Percentiles rank a stretch among this genome's conserved stretches.
Conservation (phyloP, 1,139 yeast genomes). For the Neolecta irregularis region DNA sequence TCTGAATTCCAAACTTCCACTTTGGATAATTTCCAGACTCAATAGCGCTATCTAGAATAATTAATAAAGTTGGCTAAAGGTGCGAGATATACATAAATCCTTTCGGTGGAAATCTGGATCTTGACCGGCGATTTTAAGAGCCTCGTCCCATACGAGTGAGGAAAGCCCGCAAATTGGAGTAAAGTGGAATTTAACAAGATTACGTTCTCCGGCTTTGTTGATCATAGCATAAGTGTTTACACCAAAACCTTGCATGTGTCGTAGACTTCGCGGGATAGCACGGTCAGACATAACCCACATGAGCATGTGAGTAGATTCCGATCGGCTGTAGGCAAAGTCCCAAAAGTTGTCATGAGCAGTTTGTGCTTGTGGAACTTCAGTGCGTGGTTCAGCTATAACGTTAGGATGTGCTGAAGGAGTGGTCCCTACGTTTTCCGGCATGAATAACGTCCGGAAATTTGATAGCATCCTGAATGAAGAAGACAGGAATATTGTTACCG, state of each 20-base stretch:
- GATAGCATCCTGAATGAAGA: slow-evolving; percentile 41
- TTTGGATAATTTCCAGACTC: slow-evolving; percentile 45
- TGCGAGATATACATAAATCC: too few species aligned
- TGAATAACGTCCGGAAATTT: slow-evolving; percentile 42
- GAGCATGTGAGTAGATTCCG: slow-evolving; percentile 52
- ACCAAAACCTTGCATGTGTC: slow-evolving; percentile 57
- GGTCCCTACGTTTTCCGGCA: neutral
- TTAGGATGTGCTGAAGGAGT: slow-evolving; percentile 19
- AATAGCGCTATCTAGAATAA: slow-evolving; percentile 43
- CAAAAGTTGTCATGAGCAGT: slow-evolving; percentile 45
- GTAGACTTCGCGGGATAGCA: slow-evolving; percentile 51
- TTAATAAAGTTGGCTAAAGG: too few species aligned
- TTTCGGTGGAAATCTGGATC: slow-evolving; percentile 52
- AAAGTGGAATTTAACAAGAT: slow-evolving; percentile 50
- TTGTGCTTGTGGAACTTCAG: slow-evolving; percentile 32
- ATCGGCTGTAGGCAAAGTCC: slow-evolving; percentile 49
- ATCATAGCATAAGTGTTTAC: slow-evolving; percentile 61
- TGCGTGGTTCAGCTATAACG: slow-evolving; percentile 51
- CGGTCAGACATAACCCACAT: slow-evolving; percentile 48
- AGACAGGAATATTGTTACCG: slow-evolving; percentile 43
- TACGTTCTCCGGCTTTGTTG: slow-evolving; percentile 50
- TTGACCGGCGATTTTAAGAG: slow-evolving; percentile 40
- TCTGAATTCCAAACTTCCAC: slow-evolving; percentile 51
- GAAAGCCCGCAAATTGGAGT: slow-evolving; percentile 45
- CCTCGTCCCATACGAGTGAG: slow-evolving; percentile 42